Evolutionary conservation across 495 filamentous ascomycete genomes (phyloP).

Genomic region (Aspergillus nanangensis): DNA sequence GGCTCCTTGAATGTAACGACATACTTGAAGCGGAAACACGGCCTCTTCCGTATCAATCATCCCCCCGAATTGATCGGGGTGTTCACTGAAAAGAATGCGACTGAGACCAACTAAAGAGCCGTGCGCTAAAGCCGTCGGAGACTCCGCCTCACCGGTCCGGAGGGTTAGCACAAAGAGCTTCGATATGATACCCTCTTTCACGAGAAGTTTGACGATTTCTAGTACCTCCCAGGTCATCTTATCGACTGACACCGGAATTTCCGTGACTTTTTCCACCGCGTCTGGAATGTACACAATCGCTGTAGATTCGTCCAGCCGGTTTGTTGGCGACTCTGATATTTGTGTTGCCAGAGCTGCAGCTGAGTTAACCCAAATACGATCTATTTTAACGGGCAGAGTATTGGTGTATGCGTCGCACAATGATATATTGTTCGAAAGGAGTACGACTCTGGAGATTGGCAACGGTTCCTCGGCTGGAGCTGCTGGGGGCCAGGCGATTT

Average conservation of each 20-base stretch:
- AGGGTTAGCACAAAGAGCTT: constrained; percentile 25
- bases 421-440: too few species aligned
- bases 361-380: too few species aligned
- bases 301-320: too few species aligned
- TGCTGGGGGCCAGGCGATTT: constrained; percentile 31
- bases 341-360: too few species aligned
- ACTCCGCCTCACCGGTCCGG: constrained; percentile 8
- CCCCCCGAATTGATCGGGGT: constrained; percentile 31
- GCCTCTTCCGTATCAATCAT: constrained; percentile 26
- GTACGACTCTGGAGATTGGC: constrained; percentile 14
- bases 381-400: too few species aligned
- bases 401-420: too few species aligned
- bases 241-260: constrained; percentile 1
- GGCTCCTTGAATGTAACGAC: constrained; percentile 23
- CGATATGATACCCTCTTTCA: constrained; percentile 1
- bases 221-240: constrained; percentile 17
- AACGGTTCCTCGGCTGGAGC: constrained; percentile 17
- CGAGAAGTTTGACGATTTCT: constrained; percentile 20
- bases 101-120: constrained; percentile 29
- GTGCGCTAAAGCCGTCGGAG: constrained; percentile 26
- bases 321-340: too few species aligned
- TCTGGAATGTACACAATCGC: too few species aligned
- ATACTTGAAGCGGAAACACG: constrained; percentile 30
- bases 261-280: too few species aligned
- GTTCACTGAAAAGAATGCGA: constrained; percentile 35